A percentile compares a stretch with the other conserved stretches of the same genome.
phyloP scores from a whole-genome alignment of 345 rosid genomes.

The Atalantia buxifolia region DNA sequence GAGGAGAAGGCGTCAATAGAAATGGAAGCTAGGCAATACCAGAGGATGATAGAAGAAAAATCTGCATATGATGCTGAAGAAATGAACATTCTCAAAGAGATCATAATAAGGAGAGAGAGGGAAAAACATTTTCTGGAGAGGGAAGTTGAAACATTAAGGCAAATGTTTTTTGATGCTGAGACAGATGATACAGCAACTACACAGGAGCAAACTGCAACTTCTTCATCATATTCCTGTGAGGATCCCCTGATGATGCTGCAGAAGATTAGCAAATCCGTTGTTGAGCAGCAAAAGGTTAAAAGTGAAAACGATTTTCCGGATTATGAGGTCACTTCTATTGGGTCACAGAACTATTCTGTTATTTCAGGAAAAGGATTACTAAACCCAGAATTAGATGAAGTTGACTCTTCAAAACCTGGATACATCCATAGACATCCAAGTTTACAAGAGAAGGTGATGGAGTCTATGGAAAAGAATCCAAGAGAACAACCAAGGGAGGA shows the following conservation, averaged over 20 bases:
- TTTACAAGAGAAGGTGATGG: constrained; percentile 18
- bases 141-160: constrained; percentile 57
- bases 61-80: constrained; percentile 74
- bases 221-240: constrained; percentile 24
- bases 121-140: constrained; percentile 69
- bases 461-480: constrained; percentile 16
- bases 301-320: constrained; percentile 18
- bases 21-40: constrained; percentile 75
- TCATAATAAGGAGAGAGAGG: constrained; percentile 60
- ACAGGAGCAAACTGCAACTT: constrained; percentile 18
- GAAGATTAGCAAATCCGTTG: constrained; percentile 16
- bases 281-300: constrained; percentile 25
- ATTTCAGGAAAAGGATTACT: constrained; percentile 41
- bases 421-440: constrained; percentile 11
- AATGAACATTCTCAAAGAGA: constrained; percentile 72
- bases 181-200: constrained; percentile 4
- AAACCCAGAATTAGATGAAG: constrained; percentile 33
- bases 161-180: constrained; percentile 37
- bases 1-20: constrained; percentile 63
- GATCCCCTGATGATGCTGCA: constrained; percentile 18
- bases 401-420: constrained; percentile 14
- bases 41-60: constrained; percentile 74
- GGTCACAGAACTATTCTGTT: constrained; percentile 22
- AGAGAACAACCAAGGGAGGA: constrained; percentile 11
- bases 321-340: constrained; percentile 20